phyloP scores from a whole-genome alignment of 2,329 filamentous ascomycete genomes.

The Tolypocladium tropicale region DNA sequence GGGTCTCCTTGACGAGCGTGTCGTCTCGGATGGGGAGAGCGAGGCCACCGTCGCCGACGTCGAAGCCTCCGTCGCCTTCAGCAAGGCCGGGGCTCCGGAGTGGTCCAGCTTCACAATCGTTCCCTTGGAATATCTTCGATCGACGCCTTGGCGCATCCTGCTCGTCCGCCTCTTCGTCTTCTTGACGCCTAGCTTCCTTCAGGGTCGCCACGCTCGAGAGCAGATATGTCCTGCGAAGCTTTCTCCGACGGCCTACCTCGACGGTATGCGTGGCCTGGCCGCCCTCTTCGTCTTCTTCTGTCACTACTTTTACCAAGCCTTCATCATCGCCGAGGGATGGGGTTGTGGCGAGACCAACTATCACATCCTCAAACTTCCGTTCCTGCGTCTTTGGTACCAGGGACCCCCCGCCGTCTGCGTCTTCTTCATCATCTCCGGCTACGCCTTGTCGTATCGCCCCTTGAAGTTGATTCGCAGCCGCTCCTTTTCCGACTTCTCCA shows the following conservation, averaged over 20 bases:
- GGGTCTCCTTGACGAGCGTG: constrained; percentile 32
- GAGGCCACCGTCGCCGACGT: constrained; percentile 27
- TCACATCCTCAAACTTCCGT: constrained; percentile 39
- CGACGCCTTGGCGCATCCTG: constrained; percentile 26
- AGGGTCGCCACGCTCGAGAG: constrained; percentile 30
- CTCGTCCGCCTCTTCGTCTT: constrained; percentile 30
- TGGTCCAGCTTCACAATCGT: constrained; percentile 14
- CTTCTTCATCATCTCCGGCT: constrained; percentile 54
- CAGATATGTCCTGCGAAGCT: constrained; percentile 29
- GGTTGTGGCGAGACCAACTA: constrained; percentile 33
- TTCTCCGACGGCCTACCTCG: constrained; percentile 46
- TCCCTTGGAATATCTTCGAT: constrained; percentile 16
- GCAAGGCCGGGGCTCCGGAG: constrained; percentile 8
- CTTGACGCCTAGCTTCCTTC: constrained; percentile 43
- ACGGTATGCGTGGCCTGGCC: constrained; percentile 46
- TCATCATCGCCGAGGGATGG: constrained; percentile 40
- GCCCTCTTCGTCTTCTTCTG: constrained; percentile 47
- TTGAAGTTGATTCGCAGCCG: constrained; percentile 33
- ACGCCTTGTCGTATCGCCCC: constrained; percentile 45
- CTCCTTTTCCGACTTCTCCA: constrained; percentile 27
- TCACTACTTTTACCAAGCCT: constrained; percentile 44
- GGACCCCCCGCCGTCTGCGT: constrained; percentile 47
- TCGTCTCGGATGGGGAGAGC: constrained; percentile 32
- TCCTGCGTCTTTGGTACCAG: constrained; percentile 42
- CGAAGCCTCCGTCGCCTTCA: constrained; percentile 20